Percentiles rank a stretch among this genome's conserved stretches.
Evolutionary conservation across 1,284 basidiomycete species (phyloP).

Genomic region (Sutorius eximius): DNA sequence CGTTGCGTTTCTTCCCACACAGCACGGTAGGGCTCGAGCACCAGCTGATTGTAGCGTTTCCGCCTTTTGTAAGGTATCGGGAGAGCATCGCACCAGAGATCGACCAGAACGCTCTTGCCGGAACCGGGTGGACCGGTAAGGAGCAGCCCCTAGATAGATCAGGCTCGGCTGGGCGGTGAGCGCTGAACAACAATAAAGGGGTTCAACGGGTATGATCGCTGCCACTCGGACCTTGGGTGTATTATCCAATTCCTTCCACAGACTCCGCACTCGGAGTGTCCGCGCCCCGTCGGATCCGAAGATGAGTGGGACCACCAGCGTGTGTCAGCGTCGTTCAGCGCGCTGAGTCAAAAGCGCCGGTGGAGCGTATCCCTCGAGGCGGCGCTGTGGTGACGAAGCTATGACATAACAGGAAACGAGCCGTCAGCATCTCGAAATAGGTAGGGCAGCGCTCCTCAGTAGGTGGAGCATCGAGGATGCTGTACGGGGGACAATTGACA

Average conservation of each 20-base stretch:
- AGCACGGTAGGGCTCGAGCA: conserved; percentile 20
- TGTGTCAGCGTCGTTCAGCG: not conserved
- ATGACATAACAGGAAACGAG: not conserved
- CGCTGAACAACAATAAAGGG: no score
- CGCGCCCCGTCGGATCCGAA: not conserved
- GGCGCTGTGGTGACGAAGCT: conserved; percentile 39
- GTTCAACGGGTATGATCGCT: no score
- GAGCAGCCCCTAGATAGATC: conserved; percentile 65
- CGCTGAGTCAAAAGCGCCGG: conserved; percentile 36
- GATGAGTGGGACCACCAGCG: conserved; percentile 25
- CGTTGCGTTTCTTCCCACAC: conserved; percentile 57
- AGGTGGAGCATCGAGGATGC: conserved; percentile 8
- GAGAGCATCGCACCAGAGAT: conserved; percentile 57
- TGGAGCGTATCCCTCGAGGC: conserved; percentile 42
- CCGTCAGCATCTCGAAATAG: not conserved
- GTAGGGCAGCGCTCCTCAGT: not conserved
- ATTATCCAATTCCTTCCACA: not conserved
- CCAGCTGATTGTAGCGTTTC: conserved; percentile 60
- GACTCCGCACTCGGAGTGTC: not conserved
- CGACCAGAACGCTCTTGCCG: conserved; percentile 53
- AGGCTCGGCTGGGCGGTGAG: no score
- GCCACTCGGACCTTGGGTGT: conserved; percentile 39
- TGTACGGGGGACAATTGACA: not conserved
- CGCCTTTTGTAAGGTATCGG: conserved; percentile 60
- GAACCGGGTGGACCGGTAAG: conserved; percentile 78